These are phyloP conservation scores for Yamagishiella unicocca DNA, from an alignment of 139 green algal species.

Conservation along the genomic window DNA sequence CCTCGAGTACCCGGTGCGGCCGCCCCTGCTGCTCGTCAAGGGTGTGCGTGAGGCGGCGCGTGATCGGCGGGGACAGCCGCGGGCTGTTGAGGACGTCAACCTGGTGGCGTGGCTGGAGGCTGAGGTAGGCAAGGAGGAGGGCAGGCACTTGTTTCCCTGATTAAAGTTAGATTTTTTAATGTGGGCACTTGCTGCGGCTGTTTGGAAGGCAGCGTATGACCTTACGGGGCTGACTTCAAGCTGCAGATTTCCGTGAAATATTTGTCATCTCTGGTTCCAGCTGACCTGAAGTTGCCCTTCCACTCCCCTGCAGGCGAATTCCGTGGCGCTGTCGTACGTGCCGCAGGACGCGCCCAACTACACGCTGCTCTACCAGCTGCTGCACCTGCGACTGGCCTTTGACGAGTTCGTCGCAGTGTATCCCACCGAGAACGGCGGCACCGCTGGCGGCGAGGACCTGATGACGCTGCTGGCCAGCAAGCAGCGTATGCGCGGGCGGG, in stretches of 20 bases:
- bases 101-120: slow-evolving; percentile 50
- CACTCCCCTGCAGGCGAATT: slow-evolving; percentile 48
- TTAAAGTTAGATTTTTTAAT: too few species aligned
- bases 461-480: slow-evolving; percentile 27
- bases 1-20: slow-evolving; percentile 52
- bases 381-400: slow-evolving; percentile 48
- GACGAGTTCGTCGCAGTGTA: slow-evolving; percentile 35
- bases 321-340: slow-evolving; percentile 16
- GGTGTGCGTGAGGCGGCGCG: slow-evolving; percentile 24
- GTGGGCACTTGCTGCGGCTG: too few species aligned
- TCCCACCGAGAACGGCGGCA: not conserved
- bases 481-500: slow-evolving; percentile 36
- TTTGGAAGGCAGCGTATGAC: too few species aligned
- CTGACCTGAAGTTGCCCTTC: too few species aligned
- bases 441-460: not conserved
- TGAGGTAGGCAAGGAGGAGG: slow-evolving; percentile 18
- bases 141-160: too few species aligned
- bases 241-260: too few species aligned
- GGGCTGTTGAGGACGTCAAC: slow-evolving; percentile 30
- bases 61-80: not conserved
- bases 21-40: slow-evolving; percentile 49
- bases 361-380: slow-evolving; percentile 53
- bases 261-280: too few species aligned
- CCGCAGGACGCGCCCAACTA: slow-evolving; percentile 7
- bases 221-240: too few species aligned